These are phyloP conservation scores for Domatiomyces catenatus DNA, from an alignment of 2,329 filamentous ascomycete species.

Conservation along the genomic window DNA sequence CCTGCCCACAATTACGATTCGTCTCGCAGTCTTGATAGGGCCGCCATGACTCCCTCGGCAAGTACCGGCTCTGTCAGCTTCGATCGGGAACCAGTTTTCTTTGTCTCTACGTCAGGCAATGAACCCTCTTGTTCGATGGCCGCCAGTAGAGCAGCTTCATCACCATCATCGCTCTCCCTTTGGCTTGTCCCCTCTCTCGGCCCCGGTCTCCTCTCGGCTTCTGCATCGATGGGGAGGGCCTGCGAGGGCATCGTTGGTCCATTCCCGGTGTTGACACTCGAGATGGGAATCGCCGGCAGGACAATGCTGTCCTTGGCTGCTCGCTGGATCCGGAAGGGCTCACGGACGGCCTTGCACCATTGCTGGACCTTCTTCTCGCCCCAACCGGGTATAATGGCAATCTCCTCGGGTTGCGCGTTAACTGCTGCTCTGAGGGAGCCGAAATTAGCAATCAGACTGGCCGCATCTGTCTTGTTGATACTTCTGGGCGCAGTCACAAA, in stretches of 20 bases:
- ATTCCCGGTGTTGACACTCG: constrained; percentile 11
- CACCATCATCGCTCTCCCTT: constrained; percentile 27
- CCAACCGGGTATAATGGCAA: constrained; percentile 77
- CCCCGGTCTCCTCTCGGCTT: constrained; percentile 5
- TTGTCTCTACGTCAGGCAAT: constrained; percentile 2
- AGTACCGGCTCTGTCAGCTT: constrained; percentile 23
- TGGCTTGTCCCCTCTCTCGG: constrained; percentile 10
- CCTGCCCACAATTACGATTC: constrained; percentile 10
- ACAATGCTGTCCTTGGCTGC: constrained; percentile 42
- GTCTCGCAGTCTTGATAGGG: constrained; percentile 39
- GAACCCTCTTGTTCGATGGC: constrained; percentile 17
- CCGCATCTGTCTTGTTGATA: constrained; percentile 88
- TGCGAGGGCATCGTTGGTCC: constrained; percentile 6
- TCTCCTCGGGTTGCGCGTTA: constrained; percentile 74
- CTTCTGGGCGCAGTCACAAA: constrained; percentile 82
- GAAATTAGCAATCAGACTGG: constrained; percentile 80
- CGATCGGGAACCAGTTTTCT: constrained; percentile 10
- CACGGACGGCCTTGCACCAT: constrained; percentile 68
- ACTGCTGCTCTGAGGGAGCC: constrained; percentile 74
- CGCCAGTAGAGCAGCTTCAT: constrained; percentile 31
- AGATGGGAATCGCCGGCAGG: constrained; percentile 20
- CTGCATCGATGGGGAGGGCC: too few species aligned
- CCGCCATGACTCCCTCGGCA: constrained; percentile 44
- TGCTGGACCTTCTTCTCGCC: constrained; percentile 85
- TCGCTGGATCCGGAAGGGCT: constrained; percentile 66